These are phyloP conservation scores for Perilla frutescens DNA, from an alignment of 257 asterid species.

Conservation along the genomic window DNA sequence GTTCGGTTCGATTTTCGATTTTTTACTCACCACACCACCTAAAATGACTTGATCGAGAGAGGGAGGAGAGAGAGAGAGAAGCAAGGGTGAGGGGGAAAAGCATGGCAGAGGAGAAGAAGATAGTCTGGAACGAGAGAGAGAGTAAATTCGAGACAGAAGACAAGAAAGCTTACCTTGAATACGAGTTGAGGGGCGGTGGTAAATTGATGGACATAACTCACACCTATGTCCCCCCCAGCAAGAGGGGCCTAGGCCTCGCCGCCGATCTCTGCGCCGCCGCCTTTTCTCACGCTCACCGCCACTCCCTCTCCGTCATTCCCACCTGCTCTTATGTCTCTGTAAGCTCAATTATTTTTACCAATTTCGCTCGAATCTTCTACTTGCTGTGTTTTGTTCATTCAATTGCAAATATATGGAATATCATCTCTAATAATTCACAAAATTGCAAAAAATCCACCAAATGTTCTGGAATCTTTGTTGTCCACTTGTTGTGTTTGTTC, in stretches of 20 bases:
- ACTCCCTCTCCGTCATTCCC: conserved; percentile 65
- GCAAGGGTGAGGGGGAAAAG: background rate
- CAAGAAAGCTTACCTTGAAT: conserved; percentile 73
- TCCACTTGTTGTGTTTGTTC: no score
- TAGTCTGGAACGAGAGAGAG: conserved; percentile 69
- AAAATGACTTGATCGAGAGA: no score
- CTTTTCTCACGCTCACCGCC: conserved; percentile 69
- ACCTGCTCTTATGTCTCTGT: conserved; percentile 94
- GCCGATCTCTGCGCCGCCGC: conserved; percentile 82
- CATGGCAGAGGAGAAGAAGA: conserved; percentile 43
- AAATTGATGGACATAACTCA: conserved; percentile 77
- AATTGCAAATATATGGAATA: no score
- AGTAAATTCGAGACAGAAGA: conserved; percentile 76
- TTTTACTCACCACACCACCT: no score
- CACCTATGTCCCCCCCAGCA: conserved; percentile 79
- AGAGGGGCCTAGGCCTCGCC: conserved; percentile 92
- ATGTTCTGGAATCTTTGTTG: no score
- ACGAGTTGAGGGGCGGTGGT: conserved; percentile 51
- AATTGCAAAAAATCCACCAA: no score
- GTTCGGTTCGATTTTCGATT: no score
- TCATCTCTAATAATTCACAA: no score
- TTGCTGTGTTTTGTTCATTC: no score
- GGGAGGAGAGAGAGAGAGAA: background rate
- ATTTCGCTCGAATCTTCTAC: no score
- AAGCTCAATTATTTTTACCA: conserved; percentile 27